Conservation (phyloP, 2,329 filamentous ascomycete genomes). For the Hypoxylon sp. region DNA sequence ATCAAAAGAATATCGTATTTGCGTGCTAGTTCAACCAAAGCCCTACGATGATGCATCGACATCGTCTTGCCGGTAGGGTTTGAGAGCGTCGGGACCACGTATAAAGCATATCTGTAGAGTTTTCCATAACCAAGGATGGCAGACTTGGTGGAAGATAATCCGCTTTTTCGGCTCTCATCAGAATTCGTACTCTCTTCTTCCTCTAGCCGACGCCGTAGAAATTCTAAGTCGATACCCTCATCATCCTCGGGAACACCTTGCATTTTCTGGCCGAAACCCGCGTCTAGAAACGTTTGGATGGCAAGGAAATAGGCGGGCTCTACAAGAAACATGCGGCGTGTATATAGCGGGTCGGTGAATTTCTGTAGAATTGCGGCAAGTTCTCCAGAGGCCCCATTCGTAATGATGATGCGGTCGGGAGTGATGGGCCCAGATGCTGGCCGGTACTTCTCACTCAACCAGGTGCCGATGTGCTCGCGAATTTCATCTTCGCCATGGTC, state of each 20-base stretch:
- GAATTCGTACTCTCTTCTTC: constrained; percentile 16
- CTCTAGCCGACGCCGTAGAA: constrained; percentile 41
- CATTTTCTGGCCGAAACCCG: constrained; percentile 70
- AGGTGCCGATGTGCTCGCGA: constrained; percentile 69
- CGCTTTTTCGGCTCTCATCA: background rate
- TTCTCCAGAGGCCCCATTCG: constrained; percentile 76
- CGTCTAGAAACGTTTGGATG: constrained; percentile 76
- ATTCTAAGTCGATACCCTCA: constrained; percentile 70
- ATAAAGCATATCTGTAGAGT: constrained; percentile 89
- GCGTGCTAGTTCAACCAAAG: constrained; percentile 82
- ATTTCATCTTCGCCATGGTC: constrained; percentile 70
- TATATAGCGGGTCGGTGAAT: constrained; percentile 75
- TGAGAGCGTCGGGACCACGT: constrained; percentile 88
- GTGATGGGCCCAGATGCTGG: constrained; percentile 57
- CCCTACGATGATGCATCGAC: constrained; percentile 75
- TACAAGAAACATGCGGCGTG: constrained; percentile 75
- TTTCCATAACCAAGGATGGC: constrained; percentile 70
- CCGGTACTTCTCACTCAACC: constrained; percentile 72
- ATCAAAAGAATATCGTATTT: constrained; percentile 86
- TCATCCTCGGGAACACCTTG: constrained; percentile 72
- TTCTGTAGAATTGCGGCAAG: constrained; percentile 73
- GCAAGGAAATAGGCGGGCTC: constrained; percentile 77
- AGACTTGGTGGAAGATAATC: constrained; percentile 2
- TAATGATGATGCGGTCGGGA: constrained; percentile 70
- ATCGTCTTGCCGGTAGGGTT: constrained; percentile 92